phyloP scores from a whole-genome alignment of 2,329 filamentous ascomycete genomes.

The Tolypocladium guangdongense region DNA sequence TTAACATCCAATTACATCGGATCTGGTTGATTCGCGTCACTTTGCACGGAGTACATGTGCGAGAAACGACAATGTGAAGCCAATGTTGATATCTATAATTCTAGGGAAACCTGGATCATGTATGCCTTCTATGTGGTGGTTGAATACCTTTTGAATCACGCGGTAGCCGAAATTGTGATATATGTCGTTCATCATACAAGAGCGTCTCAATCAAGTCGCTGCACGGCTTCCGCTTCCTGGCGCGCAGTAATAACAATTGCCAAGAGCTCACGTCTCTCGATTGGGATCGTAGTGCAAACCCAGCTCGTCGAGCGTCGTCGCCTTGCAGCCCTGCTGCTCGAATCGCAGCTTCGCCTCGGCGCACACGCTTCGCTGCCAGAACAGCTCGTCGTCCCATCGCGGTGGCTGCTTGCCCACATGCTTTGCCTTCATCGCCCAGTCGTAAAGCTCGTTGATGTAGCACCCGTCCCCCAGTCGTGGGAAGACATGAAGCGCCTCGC shows the following conservation, averaged over 20 bases:
- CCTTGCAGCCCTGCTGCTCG: conserved; percentile 49
- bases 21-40: no score
- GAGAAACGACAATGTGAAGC: neutral
- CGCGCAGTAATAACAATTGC: no score
- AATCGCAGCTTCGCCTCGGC: conserved; percentile 63
- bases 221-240: neutral
- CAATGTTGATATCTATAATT: neutral
- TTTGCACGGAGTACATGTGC: neutral
- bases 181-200: neutral
- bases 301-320: conserved; percentile 58
- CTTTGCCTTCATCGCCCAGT: conserved; percentile 44
- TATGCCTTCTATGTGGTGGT: neutral
- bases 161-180: neutral
- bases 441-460: conserved; percentile 59
- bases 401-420: conserved; percentile 56
- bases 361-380: conserved; percentile 62
- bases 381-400: conserved; percentile 57
- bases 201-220: neutral
- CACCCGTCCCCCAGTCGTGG: conserved; percentile 40
- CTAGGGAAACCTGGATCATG: neutral
- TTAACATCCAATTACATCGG: no score
- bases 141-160: neutral
- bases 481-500: conserved; percentile 20
- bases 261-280: neutral
- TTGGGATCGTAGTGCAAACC: conserved; percentile 48